Conservation (phyloP, 768 basidiomycete genomes). For the Piloderma croceum region DNA sequence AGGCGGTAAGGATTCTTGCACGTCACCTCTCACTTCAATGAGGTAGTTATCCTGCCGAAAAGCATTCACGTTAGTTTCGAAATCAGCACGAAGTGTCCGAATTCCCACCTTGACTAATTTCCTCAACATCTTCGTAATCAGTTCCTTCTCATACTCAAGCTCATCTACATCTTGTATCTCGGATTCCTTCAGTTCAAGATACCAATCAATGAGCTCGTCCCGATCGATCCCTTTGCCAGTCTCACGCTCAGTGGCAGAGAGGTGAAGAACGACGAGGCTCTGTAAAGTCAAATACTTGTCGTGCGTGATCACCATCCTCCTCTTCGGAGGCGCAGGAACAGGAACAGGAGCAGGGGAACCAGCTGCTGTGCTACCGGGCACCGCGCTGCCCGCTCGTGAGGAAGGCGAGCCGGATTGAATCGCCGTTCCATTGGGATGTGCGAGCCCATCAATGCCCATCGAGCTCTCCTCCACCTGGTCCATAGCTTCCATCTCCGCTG, state of each 20-base stretch:
- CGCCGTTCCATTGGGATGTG: conserved; percentile 20
- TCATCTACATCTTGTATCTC: conserved; percentile 82
- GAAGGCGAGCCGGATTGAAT: conserved; percentile 26
- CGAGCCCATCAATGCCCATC: conserved; percentile 24
- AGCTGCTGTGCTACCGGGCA: conserved; percentile 29
- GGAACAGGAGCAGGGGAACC: conserved; percentile 28
- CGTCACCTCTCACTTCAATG: conserved; percentile 77
- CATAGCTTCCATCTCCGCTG: conserved; percentile 50
- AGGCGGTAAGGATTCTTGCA: conserved; percentile 66
- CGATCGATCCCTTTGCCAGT: conserved; percentile 75
- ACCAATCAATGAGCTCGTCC: conserved; percentile 95
- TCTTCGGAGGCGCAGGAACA: conserved; percentile 46
- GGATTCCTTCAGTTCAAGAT: conserved; percentile 82
- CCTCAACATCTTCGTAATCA: conserved; percentile 82
- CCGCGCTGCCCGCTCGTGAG: conserved; percentile 34
- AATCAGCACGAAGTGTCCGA: conserved; percentile 1
- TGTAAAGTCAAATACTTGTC: conserved; percentile 92
- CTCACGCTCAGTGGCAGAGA: conserved; percentile 70
- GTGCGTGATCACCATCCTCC: conserved; percentile 89
- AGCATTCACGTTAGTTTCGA: neutral
- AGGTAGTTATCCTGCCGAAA: conserved; percentile 71
- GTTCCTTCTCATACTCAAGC: conserved; percentile 84
- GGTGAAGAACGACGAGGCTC: conserved; percentile 79
- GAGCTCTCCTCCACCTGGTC: conserved; percentile 49
- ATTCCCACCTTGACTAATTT: conserved; percentile 82